Evolutionary conservation across 2,329 filamentous ascomycete species (phyloP), one percentile per base, ranked within the genome.

Genomic region (Pezicula neosporulosa): DNA sequence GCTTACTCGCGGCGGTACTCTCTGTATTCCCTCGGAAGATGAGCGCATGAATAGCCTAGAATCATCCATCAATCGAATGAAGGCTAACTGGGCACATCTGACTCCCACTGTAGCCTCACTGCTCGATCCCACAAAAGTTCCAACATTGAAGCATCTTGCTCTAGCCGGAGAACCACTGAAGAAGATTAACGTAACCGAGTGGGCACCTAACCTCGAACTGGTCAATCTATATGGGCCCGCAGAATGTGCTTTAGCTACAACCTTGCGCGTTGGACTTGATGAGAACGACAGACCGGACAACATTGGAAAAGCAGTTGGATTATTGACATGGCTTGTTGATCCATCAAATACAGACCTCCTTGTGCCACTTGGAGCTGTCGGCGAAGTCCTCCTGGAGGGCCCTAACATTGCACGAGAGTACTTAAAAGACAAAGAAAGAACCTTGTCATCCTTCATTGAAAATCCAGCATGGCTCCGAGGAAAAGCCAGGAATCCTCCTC

Each of bases 361-460:
- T 6, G 15, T 38, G 13, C 45, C 52, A 4, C 30, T 45, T 24
- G 52, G 50, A 5, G 30, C 10, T 3, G n/a, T 37, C 4, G 52
- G 50, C 6, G 52, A 55, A 28, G 12, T 55, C 8, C 16, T 49
- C 10, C 21, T 55, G 28, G 52, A 47, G 16, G 51, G 53, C 2
- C 39, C 47, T 10, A 36, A 15, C 24, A 77, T 86, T 4, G 82
- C 81, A 7, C 69, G 78, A 24, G 81, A 81, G 27, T 86, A 86
- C 53, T 68, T 83, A n/a, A 76, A 76, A 45, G 77, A 83, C 48
- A 71, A 72, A 0, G 72, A 74, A 44, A 82, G 81, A 66, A 85
- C 82, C 0, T 72, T 71, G 2, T 72, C 75, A 27, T 75, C 73
- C 0, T 86, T 86, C 54, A 76, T 86, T 43, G 68, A 71, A 12